A percentile compares a stretch with the other conserved stretches of the same genome.
Conservation (phyloP, 352 stramenopile species). For the Globisporangium perplexum region DNA sequence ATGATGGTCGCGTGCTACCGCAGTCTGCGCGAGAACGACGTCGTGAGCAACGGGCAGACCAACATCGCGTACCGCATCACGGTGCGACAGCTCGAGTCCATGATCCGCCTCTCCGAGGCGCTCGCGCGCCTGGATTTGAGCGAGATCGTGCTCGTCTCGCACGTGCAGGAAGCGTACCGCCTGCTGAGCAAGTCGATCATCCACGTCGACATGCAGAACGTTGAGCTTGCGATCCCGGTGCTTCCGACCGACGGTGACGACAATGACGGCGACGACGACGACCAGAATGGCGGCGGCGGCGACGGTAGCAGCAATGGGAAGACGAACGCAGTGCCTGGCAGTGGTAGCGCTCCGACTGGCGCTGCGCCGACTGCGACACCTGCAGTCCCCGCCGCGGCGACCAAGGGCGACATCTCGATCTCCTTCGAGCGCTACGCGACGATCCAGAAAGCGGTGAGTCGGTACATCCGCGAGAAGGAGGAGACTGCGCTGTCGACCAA, state of each 20-base stretch:
- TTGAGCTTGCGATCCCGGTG: conserved; percentile 86
- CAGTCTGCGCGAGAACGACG: conserved; percentile 95
- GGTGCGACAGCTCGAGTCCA: conserved; percentile 97
- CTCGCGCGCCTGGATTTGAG: conserved; percentile 95
- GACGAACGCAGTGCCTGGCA: conserved; percentile 1
- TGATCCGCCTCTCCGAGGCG: conserved; percentile 97
- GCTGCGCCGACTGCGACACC: background rate
- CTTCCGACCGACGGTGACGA: conserved; percentile 28
- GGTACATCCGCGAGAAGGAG: conserved; percentile 81
- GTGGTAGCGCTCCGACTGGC: background rate
- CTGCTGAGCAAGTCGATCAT: conserved; percentile 98
- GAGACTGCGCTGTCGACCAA: conserved; percentile 46
- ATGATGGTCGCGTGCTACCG: conserved; percentile 98
- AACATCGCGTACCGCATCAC: conserved; percentile 99
- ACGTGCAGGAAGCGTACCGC: conserved; percentile 96
- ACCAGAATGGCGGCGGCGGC: conserved; percentile 24
- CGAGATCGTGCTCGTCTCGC: conserved; percentile 84
- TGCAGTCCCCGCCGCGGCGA: conserved; percentile 2
- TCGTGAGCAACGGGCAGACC: conserved; percentile 87
- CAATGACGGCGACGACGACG: conserved; percentile 35
- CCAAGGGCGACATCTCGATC: conserved; percentile 32
- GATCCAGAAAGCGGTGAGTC: conserved; percentile 72
- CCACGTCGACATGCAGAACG: conserved; percentile 97
- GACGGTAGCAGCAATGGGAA: conserved; percentile 10
- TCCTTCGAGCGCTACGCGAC: conserved; percentile 79